Evolutionary conservation across 2,329 filamentous ascomycete genomes (phyloP), one percentile per base, ranked within the genome.

Genomic region (Phialophora expanda): DNA sequence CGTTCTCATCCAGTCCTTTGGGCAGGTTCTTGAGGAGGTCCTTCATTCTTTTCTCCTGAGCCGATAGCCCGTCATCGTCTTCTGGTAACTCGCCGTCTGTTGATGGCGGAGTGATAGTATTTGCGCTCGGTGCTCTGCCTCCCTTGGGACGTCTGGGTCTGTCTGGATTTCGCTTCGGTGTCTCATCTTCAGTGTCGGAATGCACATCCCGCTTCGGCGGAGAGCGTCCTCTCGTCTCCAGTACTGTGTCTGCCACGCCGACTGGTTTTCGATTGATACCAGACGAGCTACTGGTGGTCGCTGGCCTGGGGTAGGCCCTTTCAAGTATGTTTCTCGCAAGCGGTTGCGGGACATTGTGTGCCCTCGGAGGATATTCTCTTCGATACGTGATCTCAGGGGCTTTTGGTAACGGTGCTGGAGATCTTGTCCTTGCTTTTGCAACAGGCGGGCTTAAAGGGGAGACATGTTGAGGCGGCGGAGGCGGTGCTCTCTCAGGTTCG

Each of bases 11-110:
- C 2, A 97, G 87, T 0, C 93, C 93, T 61, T 88, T 85, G 0
- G 93, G 93, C 0, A 98, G 79, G 64, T 89, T 89, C 74, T 91
- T 92, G 74, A 97, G 80, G 24, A 96, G 82, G 8, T 84, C 77
- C 56, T 83, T 81, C 68, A 91, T 87, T 56, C 84, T 86, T 60
- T 82, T 83, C 69, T 90, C 86, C 50, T 69, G 65, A 6, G 63
- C 66, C 7, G 63, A 90, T 9, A 81, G 80, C 22, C 77, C 78
- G 57, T 84, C 78, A 28, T 80, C 78, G 28, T 80, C 78, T 41
- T 83, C 82, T 9, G 80, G 80, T 3, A 81, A 81, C 7, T 80
- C 80, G 5, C 80, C 82, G n/a, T 83, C 82, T 4, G 79, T 81
- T 28, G 80, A 83, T 28, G 75, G 79, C 22, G 83, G 75, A 38